Percentiles rank a stretch among this genome's conserved stretches.
These are phyloP conservation scores for Xylaria grammica DNA, from an alignment of 495 filamentous ascomycete genomes.

Conservation along the genomic window DNA sequence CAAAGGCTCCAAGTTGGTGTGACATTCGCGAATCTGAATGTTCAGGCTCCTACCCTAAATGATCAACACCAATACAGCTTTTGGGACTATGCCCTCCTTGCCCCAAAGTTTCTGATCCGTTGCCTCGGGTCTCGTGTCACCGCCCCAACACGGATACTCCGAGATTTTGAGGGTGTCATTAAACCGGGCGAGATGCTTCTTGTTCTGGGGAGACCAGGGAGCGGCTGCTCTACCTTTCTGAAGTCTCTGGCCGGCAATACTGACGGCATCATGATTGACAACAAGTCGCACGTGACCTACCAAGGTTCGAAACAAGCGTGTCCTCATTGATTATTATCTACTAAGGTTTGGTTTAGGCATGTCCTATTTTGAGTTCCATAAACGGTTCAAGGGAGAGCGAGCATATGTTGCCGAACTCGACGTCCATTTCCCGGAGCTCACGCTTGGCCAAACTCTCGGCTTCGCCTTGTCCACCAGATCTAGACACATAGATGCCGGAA, in stretches of 20 bases:
- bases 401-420: slow-evolving; percentile 60
- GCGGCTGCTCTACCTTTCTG: slow-evolving; percentile 73
- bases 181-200: slow-evolving; percentile 78
- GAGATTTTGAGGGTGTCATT: slow-evolving; percentile 69
- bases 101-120: too few species aligned
- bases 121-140: too few species aligned
- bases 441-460: slow-evolving; percentile 63
- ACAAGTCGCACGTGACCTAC: too few species aligned
- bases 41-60: too few species aligned
- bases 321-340: too few species aligned
- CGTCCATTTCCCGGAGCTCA: neutral
- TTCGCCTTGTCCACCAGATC: slow-evolving; percentile 50
- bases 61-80: too few species aligned
- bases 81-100: too few species aligned
- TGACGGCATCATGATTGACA: slow-evolving; percentile 35
- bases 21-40: too few species aligned
- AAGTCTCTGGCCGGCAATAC: slow-evolving; percentile 71
- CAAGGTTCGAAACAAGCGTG: too few species aligned
- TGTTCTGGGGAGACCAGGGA: slow-evolving; percentile 74
- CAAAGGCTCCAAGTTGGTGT: too few species aligned
- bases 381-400: slow-evolving; percentile 57
- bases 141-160: too few species aligned
- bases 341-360: neutral
- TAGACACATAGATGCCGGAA: too few species aligned
- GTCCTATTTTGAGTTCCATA: slow-evolving; percentile 53